phyloP scores from a whole-genome alignment of 306 rosid species.

The Mimosa bimucronata region DNA sequence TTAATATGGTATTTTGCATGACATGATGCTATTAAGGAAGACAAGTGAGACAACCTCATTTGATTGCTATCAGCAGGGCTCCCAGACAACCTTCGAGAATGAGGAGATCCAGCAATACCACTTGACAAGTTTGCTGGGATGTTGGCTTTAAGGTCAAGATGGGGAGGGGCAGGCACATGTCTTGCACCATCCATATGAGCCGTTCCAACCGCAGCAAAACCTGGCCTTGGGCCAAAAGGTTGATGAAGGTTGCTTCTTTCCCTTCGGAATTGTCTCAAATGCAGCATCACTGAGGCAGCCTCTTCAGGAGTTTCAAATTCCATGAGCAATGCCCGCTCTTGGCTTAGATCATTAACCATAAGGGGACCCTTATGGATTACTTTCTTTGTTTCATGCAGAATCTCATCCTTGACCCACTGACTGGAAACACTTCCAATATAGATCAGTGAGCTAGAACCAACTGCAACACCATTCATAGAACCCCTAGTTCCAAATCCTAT shows the following conservation, averaged over 20 bases:
- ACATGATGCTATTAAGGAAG: slow-evolving; percentile 57
- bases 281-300: slow-evolving; percentile 81
- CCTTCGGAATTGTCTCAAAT: slow-evolving; percentile 76
- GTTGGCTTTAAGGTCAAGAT: slow-evolving; percentile 54
- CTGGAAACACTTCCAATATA: slow-evolving; percentile 77
- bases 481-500: slow-evolving; percentile 92
- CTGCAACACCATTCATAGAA: slow-evolving; percentile 73
- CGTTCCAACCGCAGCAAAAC: slow-evolving; percentile 46
- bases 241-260: slow-evolving; percentile 65
- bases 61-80: slow-evolving; percentile 61
- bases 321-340: slow-evolving; percentile 82
- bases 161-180: slow-evolving; percentile 54
- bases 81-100: slow-evolving; percentile 52
- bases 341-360: slow-evolving; percentile 71
- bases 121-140: slow-evolving; percentile 49
- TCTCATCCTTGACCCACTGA: slow-evolving; percentile 93
- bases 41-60: slow-evolving; percentile 63
- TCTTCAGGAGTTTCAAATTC: slow-evolving; percentile 93
- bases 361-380: slow-evolving; percentile 68
- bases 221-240: slow-evolving; percentile 59
- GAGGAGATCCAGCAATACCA: slow-evolving; percentile 61
- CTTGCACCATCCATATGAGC: slow-evolving; percentile 64
- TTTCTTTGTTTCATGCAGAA: slow-evolving; percentile 83
- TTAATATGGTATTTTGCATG: slow-evolving; percentile 63
- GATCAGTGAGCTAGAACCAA: slow-evolving; percentile 79